Percentiles rank a stretch among this genome's conserved stretches.
These are phyloP conservation scores for Aurantiochytrium sp. DNA, from an alignment of 108 stramenopile genomes.

Conservation along the genomic window DNA sequence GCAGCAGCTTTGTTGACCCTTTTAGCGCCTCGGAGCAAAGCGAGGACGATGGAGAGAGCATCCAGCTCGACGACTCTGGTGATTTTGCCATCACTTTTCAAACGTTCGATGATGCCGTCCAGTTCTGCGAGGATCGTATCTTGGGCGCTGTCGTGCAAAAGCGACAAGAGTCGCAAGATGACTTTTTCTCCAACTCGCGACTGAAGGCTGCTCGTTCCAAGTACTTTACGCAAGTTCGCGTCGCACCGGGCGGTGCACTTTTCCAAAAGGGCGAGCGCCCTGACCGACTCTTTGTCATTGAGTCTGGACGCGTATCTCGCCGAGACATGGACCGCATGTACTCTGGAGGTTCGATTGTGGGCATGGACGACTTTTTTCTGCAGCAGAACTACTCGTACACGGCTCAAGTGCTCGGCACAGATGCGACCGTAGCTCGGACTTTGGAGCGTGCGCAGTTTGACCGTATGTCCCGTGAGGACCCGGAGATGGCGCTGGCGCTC, in stretches of 20 bases:
- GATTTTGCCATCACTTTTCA: background rate
- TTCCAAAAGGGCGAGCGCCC: background rate
- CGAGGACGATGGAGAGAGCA: background rate
- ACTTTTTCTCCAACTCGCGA: background rate
- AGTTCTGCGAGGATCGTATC: background rate
- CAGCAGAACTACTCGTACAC: background rate
- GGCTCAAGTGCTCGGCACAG: background rate
- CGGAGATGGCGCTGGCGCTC: background rate
- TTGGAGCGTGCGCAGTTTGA: background rate
- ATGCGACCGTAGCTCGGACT: background rate
- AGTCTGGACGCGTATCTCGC: background rate
- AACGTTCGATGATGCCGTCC: background rate
- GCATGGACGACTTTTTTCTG: constrained; percentile 9
- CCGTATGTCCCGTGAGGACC: background rate
- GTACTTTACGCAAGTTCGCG: background rate
- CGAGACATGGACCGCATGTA: background rate
- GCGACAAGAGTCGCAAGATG: background rate
- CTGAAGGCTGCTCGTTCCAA: background rate
- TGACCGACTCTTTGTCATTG: background rate
- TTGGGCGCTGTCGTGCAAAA: background rate
- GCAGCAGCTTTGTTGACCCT: background rate
- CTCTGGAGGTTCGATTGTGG: background rate
- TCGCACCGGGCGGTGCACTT: background rate
- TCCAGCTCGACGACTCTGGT: background rate
- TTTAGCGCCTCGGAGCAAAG: background rate